Evolutionary conservation across 768 basidiomycete genomes (phyloP).

Genomic region (Pholiota conissans): DNA sequence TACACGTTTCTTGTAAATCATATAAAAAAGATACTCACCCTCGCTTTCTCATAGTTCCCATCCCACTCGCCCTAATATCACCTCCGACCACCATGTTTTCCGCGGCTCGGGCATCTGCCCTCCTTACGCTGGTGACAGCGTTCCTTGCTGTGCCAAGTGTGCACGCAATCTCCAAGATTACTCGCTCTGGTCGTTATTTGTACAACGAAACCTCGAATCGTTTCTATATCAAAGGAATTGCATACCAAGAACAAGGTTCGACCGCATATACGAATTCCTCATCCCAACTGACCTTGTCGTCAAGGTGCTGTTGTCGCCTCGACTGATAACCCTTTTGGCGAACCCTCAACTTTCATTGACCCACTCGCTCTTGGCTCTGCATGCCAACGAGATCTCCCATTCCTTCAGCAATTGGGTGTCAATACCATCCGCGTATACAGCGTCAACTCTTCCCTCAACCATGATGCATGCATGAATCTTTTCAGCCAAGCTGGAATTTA

Average conservation of each 20-base stretch:
- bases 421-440: slow-evolving; percentile 87
- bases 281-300: slow-evolving; percentile 6
- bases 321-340: slow-evolving; percentile 60
- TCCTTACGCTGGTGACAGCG: slow-evolving; percentile 36
- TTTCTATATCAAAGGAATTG: slow-evolving; percentile 88
- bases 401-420: slow-evolving; percentile 71
- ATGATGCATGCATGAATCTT: slow-evolving; percentile 82
- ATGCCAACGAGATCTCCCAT: slow-evolving; percentile 80
- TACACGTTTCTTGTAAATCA: background rate
- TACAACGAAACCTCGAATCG: slow-evolving; percentile 73
- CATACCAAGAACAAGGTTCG: slow-evolving; percentile 81
- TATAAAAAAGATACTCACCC: slow-evolving; percentile 1
- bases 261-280: background rate
- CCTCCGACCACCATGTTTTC: slow-evolving; percentile 9
- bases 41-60: slow-evolving; percentile 11
- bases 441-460: slow-evolving; percentile 79
- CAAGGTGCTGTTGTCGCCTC: slow-evolving; percentile 43
- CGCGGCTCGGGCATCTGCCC: slow-evolving; percentile 28
- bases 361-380: slow-evolving; percentile 66
- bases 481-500: slow-evolving; percentile 84
- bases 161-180: slow-evolving; percentile 68
- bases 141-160: slow-evolving; percentile 47
- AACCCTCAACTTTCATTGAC: slow-evolving; percentile 78
- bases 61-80: background rate
- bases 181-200: slow-evolving; percentile 76